Evolutionary conservation across 805 yeast genomes (phyloP), one percentile per base, ranked within the genome.

Genomic region (Suhomyces vadensis): DNA sequence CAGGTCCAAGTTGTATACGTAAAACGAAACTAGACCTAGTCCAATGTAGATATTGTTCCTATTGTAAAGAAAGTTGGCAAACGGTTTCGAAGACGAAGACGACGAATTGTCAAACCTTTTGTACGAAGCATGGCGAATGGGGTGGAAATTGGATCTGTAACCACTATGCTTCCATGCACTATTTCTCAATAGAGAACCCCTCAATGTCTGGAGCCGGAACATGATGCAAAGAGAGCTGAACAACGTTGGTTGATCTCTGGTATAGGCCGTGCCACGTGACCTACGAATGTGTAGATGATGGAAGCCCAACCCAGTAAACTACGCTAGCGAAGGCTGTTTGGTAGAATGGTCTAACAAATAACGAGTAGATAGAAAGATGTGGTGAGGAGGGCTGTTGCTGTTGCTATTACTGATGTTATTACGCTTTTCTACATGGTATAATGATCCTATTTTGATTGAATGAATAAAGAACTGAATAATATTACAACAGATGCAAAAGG

Each of bases 1-100:
- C 51, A 78, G 78, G 50, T 90, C 86, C 23, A 87, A 68, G 23
- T 83, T 72, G 52, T 60, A 60, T 27, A 53, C 31, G 46, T 60
- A 59, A 41, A 60, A 57, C 11, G 47, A 56, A 2, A 39, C 51
- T 14, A 48, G 11, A 1, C 53, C 61, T 9, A 46, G 53, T 7
- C 45, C 46, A 7, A 40, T 22, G 73, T 67, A 60, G 73, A 77
- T 39, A 69, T 57, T 44, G 23, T 53, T 55, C 37, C 64, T 51
- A 44, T 52, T 63, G 31, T 44, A 45, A n/a, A 69, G 45, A 3
- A 65, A 35, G 4, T 42, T 40, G 8, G 43, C 36, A 21, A 51
- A 25, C 23, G 51, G 47, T 10, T 9, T 14, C 7, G 25, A 0
- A n/a, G 39, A 22, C 22, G 42, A 21, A n/a, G 43, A 14, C 3